Evolutionary conservation across 2,329 filamentous ascomycete genomes (phyloP).

Genomic region (Colletotrichum sp.): DNA sequence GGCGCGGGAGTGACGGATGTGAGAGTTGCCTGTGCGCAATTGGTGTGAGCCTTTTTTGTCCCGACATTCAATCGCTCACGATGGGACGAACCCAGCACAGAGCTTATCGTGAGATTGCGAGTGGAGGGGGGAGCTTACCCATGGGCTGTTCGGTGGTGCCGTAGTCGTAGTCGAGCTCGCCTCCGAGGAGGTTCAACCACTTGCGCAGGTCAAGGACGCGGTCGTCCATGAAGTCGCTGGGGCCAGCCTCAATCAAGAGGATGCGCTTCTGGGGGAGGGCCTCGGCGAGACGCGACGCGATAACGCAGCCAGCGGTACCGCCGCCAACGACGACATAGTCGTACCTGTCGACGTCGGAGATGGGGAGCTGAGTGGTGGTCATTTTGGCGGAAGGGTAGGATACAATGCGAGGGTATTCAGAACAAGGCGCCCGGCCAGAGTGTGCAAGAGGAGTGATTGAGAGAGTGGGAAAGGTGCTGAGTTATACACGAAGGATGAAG

Average conservation of each 20-base stretch:
- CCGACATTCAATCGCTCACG: background rate
- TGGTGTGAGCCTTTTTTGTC: background rate
- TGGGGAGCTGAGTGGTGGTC: slow-evolving; percentile 69
- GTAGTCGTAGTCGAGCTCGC: slow-evolving; percentile 92
- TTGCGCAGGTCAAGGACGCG: slow-evolving; percentile 85
- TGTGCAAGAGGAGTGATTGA: background rate
- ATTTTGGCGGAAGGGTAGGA: slow-evolving; percentile 44
- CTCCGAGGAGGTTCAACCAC: slow-evolving; percentile 84
- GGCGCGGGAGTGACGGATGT: slow-evolving; percentile 89
- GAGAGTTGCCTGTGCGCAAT: slow-evolving; percentile 72
- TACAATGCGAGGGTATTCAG: background rate
- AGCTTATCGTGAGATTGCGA: background rate
- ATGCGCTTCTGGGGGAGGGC: slow-evolving; percentile 84
- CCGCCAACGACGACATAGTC: slow-evolving; percentile 89
- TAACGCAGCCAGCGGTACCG: slow-evolving; percentile 85
- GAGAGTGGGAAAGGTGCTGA: background rate
- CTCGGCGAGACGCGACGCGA: slow-evolving; percentile 79
- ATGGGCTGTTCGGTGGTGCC: slow-evolving; percentile 87
- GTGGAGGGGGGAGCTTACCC: slow-evolving; percentile 44
- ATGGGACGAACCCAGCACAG: background rate
- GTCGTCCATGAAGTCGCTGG: slow-evolving; percentile 88
- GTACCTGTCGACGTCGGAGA: slow-evolving; percentile 69
- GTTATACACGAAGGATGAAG: background rate
- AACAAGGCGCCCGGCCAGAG: slow-evolving; percentile 13
- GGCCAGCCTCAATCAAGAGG: slow-evolving; percentile 86